These are phyloP conservation scores for Amphibolis antarctica DNA, from an alignment of 106 monocot species.

Conservation along the genomic window DNA sequence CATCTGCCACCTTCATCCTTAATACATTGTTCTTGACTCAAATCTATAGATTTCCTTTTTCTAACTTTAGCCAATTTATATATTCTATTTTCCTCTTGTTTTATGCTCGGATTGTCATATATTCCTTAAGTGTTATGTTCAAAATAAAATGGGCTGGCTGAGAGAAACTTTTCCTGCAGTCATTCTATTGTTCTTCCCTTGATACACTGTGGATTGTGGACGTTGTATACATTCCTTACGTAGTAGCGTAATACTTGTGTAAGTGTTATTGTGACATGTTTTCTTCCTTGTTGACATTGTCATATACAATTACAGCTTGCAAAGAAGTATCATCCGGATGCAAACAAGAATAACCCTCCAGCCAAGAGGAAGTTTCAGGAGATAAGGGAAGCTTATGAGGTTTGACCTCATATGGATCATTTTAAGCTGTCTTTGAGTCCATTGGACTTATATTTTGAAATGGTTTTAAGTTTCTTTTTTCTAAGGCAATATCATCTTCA, in stretches of 20 bases:
- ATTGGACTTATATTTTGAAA: conserved; percentile 14
- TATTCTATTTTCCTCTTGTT: too few species aligned
- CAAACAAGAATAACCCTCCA: conserved; percentile 67
- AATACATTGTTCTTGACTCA: too few species aligned
- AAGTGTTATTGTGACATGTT: background rate
- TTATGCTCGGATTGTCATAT: too few species aligned
- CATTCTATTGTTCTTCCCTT: too few species aligned
- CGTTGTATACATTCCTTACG: too few species aligned
- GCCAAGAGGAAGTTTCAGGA: conserved; percentile 93
- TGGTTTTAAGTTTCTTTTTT: background rate
- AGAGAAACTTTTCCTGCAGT: background rate
- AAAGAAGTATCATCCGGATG: conserved; percentile 93
- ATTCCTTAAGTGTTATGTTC: background rate
- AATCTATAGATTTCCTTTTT: too few species aligned
- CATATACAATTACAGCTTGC: conserved; percentile 52
- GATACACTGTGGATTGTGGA: too few species aligned
- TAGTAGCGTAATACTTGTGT: background rate
- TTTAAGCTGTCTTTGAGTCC: too few species aligned
- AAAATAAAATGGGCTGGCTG: background rate
- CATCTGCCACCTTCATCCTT: too few species aligned
- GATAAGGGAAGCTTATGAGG: conserved; percentile 97
- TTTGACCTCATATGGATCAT: background rate
- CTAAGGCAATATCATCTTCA: conserved; percentile 6
- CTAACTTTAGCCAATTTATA: too few species aligned
- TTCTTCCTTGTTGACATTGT: background rate